Base-by-base conservation (phyloP, 805 yeast genomes). In the Ogataea trehaloabstinens region DNA sequence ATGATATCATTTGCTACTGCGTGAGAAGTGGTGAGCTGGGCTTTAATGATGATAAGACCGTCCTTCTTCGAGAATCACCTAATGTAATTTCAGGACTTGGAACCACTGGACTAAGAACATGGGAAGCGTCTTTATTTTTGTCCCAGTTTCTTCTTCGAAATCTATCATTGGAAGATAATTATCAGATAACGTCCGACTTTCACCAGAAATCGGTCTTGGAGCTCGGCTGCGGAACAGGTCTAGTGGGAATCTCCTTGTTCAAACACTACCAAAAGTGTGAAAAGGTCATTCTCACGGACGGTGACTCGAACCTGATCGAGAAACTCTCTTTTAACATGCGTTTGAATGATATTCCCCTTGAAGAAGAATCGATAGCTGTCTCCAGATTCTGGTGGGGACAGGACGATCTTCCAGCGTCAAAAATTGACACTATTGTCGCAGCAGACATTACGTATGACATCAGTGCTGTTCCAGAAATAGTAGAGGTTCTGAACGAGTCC, bases 371-470 rank as follows among this genome's bases (percentile, higher is more conserved):
- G 4, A 19, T 59, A 12, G 44, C 42, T 13, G 60, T 67, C 28
- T 74, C 67, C 28, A 61, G 73, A 25, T 48, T 80, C 5, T 74
- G 86, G 82, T 89, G 95, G 74, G 70, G 74, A 2, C 63, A 63
- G 27, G 75, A 71, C 31, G 51, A 53, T 6, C 51, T 72, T 1
- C 75, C 76, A 2, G 53, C 60, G 0, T 40, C 52, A 2, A 48
- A 42, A 8, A 59, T 68, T 3, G 79, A 81, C 49, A 58, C 80
- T 1, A 63, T 88, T 0, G 53, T 87, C 3, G 96, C 90, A 0
- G 93, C 96, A 0, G 98, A 90, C 60, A 87, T 90, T 11, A 87
- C 96, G 0, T 90, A 85, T 60, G 97, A 90, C 53, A 56, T 78
- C 2, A 63, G 73, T 3, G 68, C 79, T 3, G 68, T 87, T 16